Conservation (phyloP, 2,329 filamentous ascomycete genomes). For the Aspergillus sp. region DNA sequence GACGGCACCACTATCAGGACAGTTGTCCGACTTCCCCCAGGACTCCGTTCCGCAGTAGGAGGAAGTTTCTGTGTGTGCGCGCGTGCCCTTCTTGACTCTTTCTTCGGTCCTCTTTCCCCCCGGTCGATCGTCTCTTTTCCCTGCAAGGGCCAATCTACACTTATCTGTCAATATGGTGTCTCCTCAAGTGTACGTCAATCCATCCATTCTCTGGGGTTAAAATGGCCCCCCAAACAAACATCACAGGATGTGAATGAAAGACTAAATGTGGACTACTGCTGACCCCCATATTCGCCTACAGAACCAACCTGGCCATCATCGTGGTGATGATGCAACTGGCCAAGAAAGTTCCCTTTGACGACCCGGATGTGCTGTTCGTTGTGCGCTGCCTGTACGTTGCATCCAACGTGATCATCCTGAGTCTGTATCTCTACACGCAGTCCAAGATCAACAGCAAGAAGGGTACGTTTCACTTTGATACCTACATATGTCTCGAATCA, state of each 20-base stretch:
- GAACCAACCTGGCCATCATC: constrained; percentile 91
- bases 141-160: constrained; percentile 10
- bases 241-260: background rate
- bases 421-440: constrained; percentile 83
- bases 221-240: background rate
- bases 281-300: constrained; percentile 38
- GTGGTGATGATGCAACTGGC: constrained; percentile 97
- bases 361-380: constrained; percentile 67
- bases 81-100: constrained; percentile 9
- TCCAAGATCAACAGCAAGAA: constrained; percentile 91
- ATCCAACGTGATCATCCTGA: constrained; percentile 78
- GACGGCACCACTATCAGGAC: constrained; percentile 18
- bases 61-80: constrained; percentile 20
- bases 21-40: constrained; percentile 23
- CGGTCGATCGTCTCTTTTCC: constrained; percentile 4
- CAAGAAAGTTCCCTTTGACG: constrained; percentile 92
- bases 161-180: constrained; percentile 58
- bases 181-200: constrained; percentile 59
- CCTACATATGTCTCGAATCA: background rate
- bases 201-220: background rate
- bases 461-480: constrained; percentile 58
- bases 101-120: constrained; percentile 9
- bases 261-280: constrained; percentile 4
- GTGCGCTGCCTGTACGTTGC: constrained; percentile 64
- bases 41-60: background rate